Evolutionary conservation across 176 grass and related monocot genomes (phyloP).

Genomic region (Carex littledalei): DNA sequence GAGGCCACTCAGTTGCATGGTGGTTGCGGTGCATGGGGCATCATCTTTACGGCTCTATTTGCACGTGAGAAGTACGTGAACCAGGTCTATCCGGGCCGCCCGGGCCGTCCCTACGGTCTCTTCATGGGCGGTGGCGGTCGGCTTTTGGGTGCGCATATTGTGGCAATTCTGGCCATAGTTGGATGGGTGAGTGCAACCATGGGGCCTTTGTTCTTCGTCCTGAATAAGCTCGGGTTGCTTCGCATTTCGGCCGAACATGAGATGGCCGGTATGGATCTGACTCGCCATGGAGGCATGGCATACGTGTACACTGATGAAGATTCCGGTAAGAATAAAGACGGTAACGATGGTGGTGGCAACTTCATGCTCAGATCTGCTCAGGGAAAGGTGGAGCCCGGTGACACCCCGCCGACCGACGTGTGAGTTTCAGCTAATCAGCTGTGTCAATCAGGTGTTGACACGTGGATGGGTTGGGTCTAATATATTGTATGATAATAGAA

Average conservation of each 20-base stretch:
- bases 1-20: slow-evolving; percentile 93
- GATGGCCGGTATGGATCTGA: slow-evolving; percentile 77
- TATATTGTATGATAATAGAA: slow-evolving; percentile 6
- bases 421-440: neutral
- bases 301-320: slow-evolving; percentile 84
- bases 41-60: slow-evolving; percentile 87
- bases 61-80: slow-evolving; percentile 62
- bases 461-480: neutral
- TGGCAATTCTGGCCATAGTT: slow-evolving; percentile 63
- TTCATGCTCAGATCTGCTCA: neutral
- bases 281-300: slow-evolving; percentile 64
- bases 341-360: neutral
- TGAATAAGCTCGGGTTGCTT: slow-evolving; percentile 59
- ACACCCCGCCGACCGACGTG: neutral
- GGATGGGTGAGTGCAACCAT: slow-evolving; percentile 80
- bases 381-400: slow-evolving; percentile 25
- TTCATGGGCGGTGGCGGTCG: slow-evolving; percentile 82
- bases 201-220: slow-evolving; percentile 61
- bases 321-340: neutral
- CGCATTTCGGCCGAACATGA: slow-evolving; percentile 78
- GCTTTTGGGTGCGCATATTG: slow-evolving; percentile 57
- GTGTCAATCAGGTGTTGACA: slow-evolving; percentile 16
- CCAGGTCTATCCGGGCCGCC: slow-evolving; percentile 46
- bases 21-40: slow-evolving; percentile 79
- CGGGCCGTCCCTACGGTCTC: slow-evolving; percentile 60